A percentile compares a stretch with the other conserved stretches of the same genome.
Conservation (phyloP, 2,329 filamentous ascomycete species). For the Penicillium brevicompactum region DNA sequence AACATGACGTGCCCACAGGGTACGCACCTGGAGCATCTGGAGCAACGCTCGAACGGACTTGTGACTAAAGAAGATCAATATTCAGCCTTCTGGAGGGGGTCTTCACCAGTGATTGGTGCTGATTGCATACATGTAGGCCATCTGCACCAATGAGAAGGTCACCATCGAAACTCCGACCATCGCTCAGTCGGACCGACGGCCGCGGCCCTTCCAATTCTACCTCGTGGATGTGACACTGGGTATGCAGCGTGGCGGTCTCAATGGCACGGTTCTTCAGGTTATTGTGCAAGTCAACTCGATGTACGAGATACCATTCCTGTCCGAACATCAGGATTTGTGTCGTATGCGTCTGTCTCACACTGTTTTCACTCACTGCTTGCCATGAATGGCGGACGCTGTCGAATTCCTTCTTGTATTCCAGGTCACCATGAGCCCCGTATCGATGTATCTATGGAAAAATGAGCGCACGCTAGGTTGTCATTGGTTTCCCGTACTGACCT, state of each 20-base stretch:
- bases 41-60: constrained; percentile 20
- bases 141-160: constrained; percentile 31
- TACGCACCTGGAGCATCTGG: constrained; percentile 20
- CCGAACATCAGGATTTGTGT: background rate
- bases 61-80: constrained; percentile 18
- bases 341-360: no score
- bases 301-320: constrained; percentile 37
- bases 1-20: constrained; percentile 27
- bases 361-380: constrained; percentile 23
- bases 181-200: constrained; percentile 21
- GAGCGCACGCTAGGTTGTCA: background rate
- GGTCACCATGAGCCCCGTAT: constrained; percentile 16
- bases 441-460: constrained; percentile 18
- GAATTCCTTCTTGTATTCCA: constrained; percentile 23
- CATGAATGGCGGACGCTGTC: constrained; percentile 17
- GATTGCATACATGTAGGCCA: constrained; percentile 23
- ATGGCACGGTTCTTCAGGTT: constrained; percentile 37
- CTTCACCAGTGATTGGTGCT: background rate
- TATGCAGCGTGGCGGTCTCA: constrained; percentile 24
- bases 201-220: constrained; percentile 16
- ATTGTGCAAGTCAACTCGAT: constrained; percentile 48
- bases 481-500: constrained; percentile 13
- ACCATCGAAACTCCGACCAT: constrained; percentile 21
- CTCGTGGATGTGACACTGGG: constrained; percentile 22
- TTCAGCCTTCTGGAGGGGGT: background rate